phyloP scores from a whole-genome alignment of 2,329 filamentous ascomycete genomes.

The Didymellaceae sp. region DNA sequence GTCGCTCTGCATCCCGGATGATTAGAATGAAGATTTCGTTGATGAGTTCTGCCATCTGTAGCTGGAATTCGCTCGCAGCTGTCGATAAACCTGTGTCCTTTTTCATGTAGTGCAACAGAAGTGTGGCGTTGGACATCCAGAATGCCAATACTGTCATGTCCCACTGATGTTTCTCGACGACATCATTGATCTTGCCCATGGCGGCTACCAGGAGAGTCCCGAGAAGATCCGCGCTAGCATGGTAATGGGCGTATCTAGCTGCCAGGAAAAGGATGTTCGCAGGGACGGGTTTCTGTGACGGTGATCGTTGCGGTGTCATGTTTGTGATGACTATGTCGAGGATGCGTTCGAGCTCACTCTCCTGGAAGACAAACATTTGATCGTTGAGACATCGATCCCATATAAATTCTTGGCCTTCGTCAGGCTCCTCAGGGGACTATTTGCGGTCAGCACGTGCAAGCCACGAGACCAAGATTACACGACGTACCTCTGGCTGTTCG shows the following conservation, averaged over 20 bases:
- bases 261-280: slow-evolving; percentile 97
- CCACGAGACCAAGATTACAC: background rate
- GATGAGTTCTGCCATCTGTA: slow-evolving; percentile 90
- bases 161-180: slow-evolving; percentile 96
- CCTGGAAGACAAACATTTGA: slow-evolving; percentile 99
- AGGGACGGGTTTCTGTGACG: slow-evolving; percentile 96
- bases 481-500: slow-evolving; percentile 84
- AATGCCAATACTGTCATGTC: slow-evolving; percentile 99
- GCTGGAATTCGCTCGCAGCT: slow-evolving; percentile 86
- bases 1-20: slow-evolving; percentile 91
- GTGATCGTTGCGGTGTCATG: slow-evolving; percentile 95
- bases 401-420: slow-evolving; percentile 91
- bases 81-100: slow-evolving; percentile 85
- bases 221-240: slow-evolving; percentile 84
- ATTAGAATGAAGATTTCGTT: slow-evolving; percentile 99
- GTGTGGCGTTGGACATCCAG: slow-evolving; percentile 96
- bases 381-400: slow-evolving; percentile 95
- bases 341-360: slow-evolving; percentile 88
- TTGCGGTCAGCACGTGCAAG: slow-evolving; percentile 28
- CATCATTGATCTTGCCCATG: slow-evolving; percentile 95
- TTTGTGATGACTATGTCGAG: slow-evolving; percentile 96
- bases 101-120: slow-evolving; percentile 95
- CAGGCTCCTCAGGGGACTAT: slow-evolving; percentile 71
- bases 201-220: slow-evolving; percentile 80
- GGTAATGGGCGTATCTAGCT: slow-evolving; percentile 95